Evolutionary conservation across 2,329 filamentous ascomycete genomes (phyloP).

Genomic region (Rhynchosporium agropyri): DNA sequence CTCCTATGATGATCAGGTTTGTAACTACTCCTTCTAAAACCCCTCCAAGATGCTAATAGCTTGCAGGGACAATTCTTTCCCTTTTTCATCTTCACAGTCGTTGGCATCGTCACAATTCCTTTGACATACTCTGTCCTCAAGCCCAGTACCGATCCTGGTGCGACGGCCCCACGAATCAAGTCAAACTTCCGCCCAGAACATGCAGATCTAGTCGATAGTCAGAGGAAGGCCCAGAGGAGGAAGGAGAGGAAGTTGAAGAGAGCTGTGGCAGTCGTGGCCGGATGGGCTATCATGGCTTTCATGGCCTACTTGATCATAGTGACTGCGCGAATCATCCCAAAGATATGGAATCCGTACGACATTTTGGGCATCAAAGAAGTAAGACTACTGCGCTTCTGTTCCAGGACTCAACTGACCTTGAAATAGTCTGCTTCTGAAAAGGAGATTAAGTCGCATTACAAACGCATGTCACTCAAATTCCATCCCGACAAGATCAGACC

Average conservation of each 20-base stretch:
- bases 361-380: conserved; percentile 86
- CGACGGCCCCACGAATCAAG: conserved; percentile 79
- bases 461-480: conserved; percentile 78
- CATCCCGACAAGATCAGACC: conserved; percentile 93
- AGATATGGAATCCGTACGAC: conserved; percentile 96
- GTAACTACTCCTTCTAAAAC: conserved; percentile 23
- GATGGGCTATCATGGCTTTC: conserved; percentile 82
- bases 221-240: conserved; percentile 85
- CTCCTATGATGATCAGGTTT: conserved; percentile 92
- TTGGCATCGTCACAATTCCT: conserved; percentile 83
- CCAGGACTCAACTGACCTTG: conserved; percentile 31
- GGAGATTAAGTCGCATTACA: conserved; percentile 90
- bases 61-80: conserved; percentile 92
- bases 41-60: conserved; percentile 23
- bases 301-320: conserved; percentile 91
- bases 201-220: conserved; percentile 78
- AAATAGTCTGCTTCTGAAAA: conserved; percentile 77
- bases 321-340: conserved; percentile 69
- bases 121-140: conserved; percentile 87
- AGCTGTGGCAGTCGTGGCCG: conserved; percentile 71
- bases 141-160: conserved; percentile 74
- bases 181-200: conserved; percentile 80
- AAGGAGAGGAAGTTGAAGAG: conserved; percentile 89
- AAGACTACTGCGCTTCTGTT: conserved; percentile 38
- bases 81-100: conserved; percentile 94